These are phyloP conservation scores for Beauveria varroae DNA, from an alignment of 2,329 filamentous ascomycete genomes.

Conservation along the genomic window DNA sequence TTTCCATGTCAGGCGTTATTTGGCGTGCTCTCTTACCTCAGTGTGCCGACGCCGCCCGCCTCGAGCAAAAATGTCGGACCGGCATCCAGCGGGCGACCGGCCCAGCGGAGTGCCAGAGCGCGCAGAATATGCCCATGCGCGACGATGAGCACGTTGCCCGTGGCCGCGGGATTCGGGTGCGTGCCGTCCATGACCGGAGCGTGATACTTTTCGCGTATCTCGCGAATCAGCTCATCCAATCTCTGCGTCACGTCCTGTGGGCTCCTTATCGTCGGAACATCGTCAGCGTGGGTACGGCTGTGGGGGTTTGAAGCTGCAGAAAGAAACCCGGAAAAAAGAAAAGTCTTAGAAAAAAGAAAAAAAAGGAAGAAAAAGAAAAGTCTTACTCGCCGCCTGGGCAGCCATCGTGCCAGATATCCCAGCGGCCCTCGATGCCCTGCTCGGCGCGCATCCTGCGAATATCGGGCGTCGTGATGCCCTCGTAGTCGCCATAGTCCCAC, in stretches of 20 bases:
- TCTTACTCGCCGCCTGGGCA: slow-evolving; percentile 77
- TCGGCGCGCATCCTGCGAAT: slow-evolving; percentile 53
- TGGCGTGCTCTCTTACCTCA: slow-evolving; percentile 48
- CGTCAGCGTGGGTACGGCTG: no score
- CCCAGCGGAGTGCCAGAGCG: slow-evolving; percentile 84
- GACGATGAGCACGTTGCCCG: slow-evolving; percentile 51
- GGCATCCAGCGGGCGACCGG: slow-evolving; percentile 62
- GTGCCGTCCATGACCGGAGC: slow-evolving; percentile 49
- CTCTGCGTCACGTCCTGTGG: slow-evolving; percentile 65
- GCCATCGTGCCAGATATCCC: slow-evolving; percentile 89
- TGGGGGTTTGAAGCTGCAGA: no score
- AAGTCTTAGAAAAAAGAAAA: no score
- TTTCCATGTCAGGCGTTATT: not conserved
- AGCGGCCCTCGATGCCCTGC: slow-evolving; percentile 47
- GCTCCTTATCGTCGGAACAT: slow-evolving; percentile 35
- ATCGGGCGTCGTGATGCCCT: slow-evolving; percentile 66
- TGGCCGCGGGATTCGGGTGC: slow-evolving; percentile 29
- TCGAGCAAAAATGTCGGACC: slow-evolving; percentile 79
- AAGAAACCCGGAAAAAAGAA: no score
- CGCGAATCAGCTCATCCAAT: slow-evolving; percentile 66
- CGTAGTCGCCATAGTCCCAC: slow-evolving; percentile 85
- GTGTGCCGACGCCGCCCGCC: slow-evolving; percentile 72
- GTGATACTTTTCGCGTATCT: slow-evolving; percentile 64
- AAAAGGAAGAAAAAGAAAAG: not conserved
- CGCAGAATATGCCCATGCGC: slow-evolving; percentile 87